A percentile compares a stretch with the other conserved stretches of the same genome.
These are phyloP conservation scores for Endocalyx cinctus DNA, from an alignment of 2,329 filamentous ascomycete genomes.

Conservation along the genomic window DNA sequence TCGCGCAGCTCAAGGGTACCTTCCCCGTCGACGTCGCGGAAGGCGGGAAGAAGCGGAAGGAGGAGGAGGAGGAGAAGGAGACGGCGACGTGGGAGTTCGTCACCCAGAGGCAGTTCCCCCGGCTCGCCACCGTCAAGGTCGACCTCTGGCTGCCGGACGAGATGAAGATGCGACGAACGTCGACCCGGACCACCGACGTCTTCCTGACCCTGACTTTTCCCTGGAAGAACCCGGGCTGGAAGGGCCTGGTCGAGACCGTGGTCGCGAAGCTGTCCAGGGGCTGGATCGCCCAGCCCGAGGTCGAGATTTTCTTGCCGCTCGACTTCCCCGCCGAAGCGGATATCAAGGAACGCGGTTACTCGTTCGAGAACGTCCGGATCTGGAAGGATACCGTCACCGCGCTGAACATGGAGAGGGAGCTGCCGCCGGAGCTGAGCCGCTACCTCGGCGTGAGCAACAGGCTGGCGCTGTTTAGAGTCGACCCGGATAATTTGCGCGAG, in stretches of 20 bases:
- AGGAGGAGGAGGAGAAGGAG: constrained; percentile 18
- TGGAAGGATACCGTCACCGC: constrained; percentile 56
- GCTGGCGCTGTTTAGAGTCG: constrained; percentile 64
- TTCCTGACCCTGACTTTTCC: constrained; percentile 67
- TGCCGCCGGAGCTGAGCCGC: constrained; percentile 57
- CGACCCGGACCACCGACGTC: constrained; percentile 49
- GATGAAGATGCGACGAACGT: constrained; percentile 45
- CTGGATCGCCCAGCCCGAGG: constrained; percentile 48
- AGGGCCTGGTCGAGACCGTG: constrained; percentile 39
- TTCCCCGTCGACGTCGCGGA: constrained; percentile 37
- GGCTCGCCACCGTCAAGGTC: constrained; percentile 64
- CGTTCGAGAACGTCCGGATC: constrained; percentile 56
- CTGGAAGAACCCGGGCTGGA: constrained; percentile 46
- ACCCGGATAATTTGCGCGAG: constrained; percentile 51
- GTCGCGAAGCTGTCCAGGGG: constrained; percentile 49
- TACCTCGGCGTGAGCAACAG: constrained; percentile 65
- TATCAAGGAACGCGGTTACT: constrained; percentile 55
- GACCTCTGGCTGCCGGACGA: constrained; percentile 67
- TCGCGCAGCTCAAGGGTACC: constrained; percentile 61
- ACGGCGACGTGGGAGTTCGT: constrained; percentile 63
- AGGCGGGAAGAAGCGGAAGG: constrained; percentile 31
- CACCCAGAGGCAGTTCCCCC: constrained; percentile 65
- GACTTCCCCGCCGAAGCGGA: constrained; percentile 54
- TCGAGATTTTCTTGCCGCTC: constrained; percentile 63
- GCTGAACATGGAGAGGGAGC: constrained; percentile 53